A percentile compares a stretch with the other conserved stretches of the same genome.
These are phyloP conservation scores for Endoconidiophora laricicola DNA, from an alignment of 2,329 filamentous ascomycete genomes.

Conservation along the genomic window DNA sequence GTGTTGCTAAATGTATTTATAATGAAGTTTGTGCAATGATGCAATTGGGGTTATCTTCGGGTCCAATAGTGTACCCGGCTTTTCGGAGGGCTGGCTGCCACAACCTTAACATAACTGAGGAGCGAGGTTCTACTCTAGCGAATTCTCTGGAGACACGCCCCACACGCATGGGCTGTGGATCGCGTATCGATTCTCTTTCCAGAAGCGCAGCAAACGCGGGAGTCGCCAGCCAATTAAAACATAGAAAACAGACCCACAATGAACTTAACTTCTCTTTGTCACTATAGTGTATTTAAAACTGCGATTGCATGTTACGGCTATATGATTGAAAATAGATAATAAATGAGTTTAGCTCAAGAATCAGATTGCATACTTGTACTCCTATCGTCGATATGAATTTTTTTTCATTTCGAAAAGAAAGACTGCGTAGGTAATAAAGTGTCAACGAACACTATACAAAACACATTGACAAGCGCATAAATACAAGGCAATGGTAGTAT, in stretches of 20 bases:
- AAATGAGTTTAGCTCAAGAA: not conserved
- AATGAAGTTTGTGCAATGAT: not conserved
- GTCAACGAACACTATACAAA: too few relatives aligned
- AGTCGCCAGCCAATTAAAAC: constrained; percentile 4
- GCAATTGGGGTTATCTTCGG: constrained; percentile 7
- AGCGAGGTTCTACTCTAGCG: too few relatives aligned
- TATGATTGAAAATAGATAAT: too few relatives aligned
- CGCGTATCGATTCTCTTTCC: constrained; percentile 9
- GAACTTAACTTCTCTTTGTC: not conserved
- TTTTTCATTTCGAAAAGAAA: not conserved
- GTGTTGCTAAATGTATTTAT: too few relatives aligned
- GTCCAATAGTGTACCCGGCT: not conserved
- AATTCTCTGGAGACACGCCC: constrained; percentile 2
- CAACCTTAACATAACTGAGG: not conserved
- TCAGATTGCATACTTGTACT: not conserved
- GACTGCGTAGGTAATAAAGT: too few relatives aligned
- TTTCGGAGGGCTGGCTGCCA: not conserved
- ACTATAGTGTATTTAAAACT: too few relatives aligned
- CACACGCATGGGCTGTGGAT: constrained; percentile 3
- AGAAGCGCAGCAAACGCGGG: constrained; percentile 11
- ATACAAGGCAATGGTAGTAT: too few relatives aligned
- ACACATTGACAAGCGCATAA: too few relatives aligned
- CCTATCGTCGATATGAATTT: not conserved
- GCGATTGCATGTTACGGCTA: too few relatives aligned
- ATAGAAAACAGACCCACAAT: constrained; percentile 1